Evolutionary conservation across 73 alveolate genomes (phyloP).

Genomic region (Tetrahymena malaccensis): DNA sequence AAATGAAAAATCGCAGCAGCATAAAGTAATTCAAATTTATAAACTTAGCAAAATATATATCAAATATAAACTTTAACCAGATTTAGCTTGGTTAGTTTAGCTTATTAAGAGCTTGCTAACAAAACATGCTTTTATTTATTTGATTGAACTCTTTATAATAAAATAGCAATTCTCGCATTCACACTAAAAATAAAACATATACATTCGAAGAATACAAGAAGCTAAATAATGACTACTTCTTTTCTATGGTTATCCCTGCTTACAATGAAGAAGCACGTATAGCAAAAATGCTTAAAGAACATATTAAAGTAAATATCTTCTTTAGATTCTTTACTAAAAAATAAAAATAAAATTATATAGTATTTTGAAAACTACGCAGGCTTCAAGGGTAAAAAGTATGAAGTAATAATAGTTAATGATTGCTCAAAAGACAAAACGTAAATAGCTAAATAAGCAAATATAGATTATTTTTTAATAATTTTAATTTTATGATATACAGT

Average conservation of each 20-base stretch:
- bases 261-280: slow-evolving; percentile 76
- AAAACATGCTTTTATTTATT: no score
- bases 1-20: neutral
- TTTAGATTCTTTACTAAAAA: neutral
- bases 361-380: slow-evolving; percentile 16
- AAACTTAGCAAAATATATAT: no score
- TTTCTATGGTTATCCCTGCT: slow-evolving; percentile 79
- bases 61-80: neutral
- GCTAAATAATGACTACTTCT: slow-evolving; percentile 12
- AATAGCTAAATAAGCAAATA: slow-evolving; percentile 3
- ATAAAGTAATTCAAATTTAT: neutral
- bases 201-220: slow-evolving; percentile 7
- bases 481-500: slow-evolving; percentile 10
- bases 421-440: slow-evolving; percentile 81
- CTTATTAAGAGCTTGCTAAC: neutral
- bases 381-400: slow-evolving; percentile 40
- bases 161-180: neutral
- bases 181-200: neutral
- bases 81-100: neutral
- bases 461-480: slow-evolving; percentile 9
- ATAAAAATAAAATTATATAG: neutral
- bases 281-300: slow-evolving; percentile 58
- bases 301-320: slow-evolving; percentile 28
- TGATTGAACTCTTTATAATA: neutral
- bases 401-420: slow-evolving; percentile 79